Conservation (phyloP, 176 grass and related monocot species). For the Ensete glaucum region DNA sequence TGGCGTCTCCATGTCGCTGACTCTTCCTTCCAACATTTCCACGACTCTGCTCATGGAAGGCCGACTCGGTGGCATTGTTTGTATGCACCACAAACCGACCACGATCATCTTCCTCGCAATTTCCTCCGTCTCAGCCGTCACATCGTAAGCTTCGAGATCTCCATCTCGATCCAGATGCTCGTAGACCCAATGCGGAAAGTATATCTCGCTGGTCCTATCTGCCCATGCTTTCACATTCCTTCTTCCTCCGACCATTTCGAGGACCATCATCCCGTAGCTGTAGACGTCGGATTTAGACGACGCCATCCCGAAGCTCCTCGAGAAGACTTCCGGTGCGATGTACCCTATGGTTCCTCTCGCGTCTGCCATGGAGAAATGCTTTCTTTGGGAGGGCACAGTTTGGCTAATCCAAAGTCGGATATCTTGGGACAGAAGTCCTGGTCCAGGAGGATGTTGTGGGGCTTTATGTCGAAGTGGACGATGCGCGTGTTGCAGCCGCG, state of each 20-base stretch:
- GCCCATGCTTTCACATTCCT: slow-evolving; percentile 9
- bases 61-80: slow-evolving; percentile 21
- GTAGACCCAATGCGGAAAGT: slow-evolving; percentile 50
- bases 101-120: slow-evolving; percentile 22
- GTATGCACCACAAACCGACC: slow-evolving; percentile 46
- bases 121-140: slow-evolving; percentile 17
- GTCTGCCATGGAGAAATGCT: slow-evolving; percentile 40
- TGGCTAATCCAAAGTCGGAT: slow-evolving; percentile 57
- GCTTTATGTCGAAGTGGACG: slow-evolving; percentile 84
- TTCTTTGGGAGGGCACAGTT: slow-evolving; percentile 38
- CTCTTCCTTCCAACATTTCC: slow-evolving; percentile 42
- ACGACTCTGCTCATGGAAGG: slow-evolving; percentile 41
- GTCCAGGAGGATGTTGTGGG: slow-evolving; percentile 52
- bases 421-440: slow-evolving; percentile 53
- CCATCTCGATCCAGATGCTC: slow-evolving; percentile 24
- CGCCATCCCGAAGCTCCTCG: slow-evolving; percentile 34
- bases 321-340: slow-evolving; percentile 67
- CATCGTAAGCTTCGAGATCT: slow-evolving; percentile 14
- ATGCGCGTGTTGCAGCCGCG: slow-evolving; percentile 24
- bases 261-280: slow-evolving; percentile 58
- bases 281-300: slow-evolving; percentile 60
- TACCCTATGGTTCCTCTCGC: slow-evolving; percentile 59
- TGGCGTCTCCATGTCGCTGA: slow-evolving; percentile 34
- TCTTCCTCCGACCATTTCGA: slow-evolving; percentile 44
- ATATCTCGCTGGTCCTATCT: slow-evolving; percentile 12